Base-by-base conservation (phyloP, 495 filamentous ascomycete genomes). In the Lasiosphaeria ovina region DNA sequence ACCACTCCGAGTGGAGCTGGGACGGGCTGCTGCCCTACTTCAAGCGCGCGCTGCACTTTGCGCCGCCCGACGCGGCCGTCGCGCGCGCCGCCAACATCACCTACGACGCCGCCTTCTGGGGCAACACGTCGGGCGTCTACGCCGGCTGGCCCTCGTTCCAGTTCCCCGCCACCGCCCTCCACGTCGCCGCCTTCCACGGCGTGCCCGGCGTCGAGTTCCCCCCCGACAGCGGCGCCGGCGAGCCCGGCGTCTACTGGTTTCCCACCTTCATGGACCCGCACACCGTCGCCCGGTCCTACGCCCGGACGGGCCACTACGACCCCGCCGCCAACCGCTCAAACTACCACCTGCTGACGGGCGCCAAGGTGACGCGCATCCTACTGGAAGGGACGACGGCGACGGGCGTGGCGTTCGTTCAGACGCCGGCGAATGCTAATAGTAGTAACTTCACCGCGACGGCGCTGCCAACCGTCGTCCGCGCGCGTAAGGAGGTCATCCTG, bases 401-500 rank as follows among this genome's bases (percentile, higher is more conserved):
- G 1, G 77, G 77, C 0, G 72, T 78, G 2, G 24, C 62, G 11
- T 77, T 74, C 50, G 52, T 64, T 5, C 44, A 47, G 7, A n/a
- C 12, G 24, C 51, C 57, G 0, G 63, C 32, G 24, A 55, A 33
- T 6, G 24, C 45, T 31, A 53, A 0, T 24, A 24, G 24, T 2
- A 24, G 24, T 24, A 24, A 24, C 24, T 24, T 24, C 24, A 24
- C 24, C 24, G 0, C 24, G 24, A 24, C 31, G 3, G 24, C 11
- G 24, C 16, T 35, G 3, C 58, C 56, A 6, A 75, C 70, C 0
- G 62, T 54, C 0, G 72, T 83, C 4, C 73, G 63, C 17, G 83
- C 81, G 0, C 73, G 69, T 5, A 77, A 76, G 52, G 85, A 88
- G 65, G 82, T 87, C 11, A 82, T 87, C 50, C 47, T 87, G n/a